Conservation (phyloP, 805 yeast species). For the Torulaspora quercuum region DNA sequence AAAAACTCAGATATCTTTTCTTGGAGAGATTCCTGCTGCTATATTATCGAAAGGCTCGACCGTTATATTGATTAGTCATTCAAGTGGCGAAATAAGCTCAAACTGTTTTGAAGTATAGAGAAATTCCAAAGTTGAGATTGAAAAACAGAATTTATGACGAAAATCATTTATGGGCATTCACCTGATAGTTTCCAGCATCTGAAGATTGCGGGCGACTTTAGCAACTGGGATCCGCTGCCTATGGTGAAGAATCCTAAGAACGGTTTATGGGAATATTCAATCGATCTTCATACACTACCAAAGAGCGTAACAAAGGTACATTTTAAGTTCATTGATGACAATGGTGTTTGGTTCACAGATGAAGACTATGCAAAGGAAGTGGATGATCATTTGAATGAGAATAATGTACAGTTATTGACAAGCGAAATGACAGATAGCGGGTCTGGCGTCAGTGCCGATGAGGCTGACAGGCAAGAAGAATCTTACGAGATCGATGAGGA, state of each 20-base stretch:
- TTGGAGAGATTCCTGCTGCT: too few species aligned
- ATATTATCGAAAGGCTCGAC: too few species aligned
- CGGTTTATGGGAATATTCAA: slow-evolving; percentile 28
- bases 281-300: slow-evolving; percentile 24
- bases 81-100: too few species aligned
- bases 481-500: slow-evolving; percentile 10
- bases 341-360: slow-evolving; percentile 32
- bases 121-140: too few species aligned
- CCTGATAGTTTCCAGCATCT: slow-evolving; percentile 24
- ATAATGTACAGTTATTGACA: slow-evolving; percentile 34
- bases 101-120: too few species aligned
- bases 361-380: slow-evolving; percentile 32
- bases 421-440: too few species aligned
- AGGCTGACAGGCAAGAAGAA: slow-evolving; percentile 3
- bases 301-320: slow-evolving; percentile 19
- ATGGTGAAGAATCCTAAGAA: slow-evolving; percentile 18
- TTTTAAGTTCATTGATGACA: slow-evolving; percentile 32
- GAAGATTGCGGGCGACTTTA: slow-evolving; percentile 41
- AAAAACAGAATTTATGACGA: slow-evolving; percentile 8
- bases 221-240: slow-evolving; percentile 33
- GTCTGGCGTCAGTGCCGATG: slow-evolving; percentile 1
- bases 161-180: slow-evolving; percentile 20
- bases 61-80: too few species aligned
- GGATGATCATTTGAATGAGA: slow-evolving; percentile 39
- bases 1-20: too few species aligned